Evolutionary conservation across 176 grass and related monocot genomes (phyloP), one percentile per base, ranked within the genome.

Genomic region (Leersia perrieri): DNA sequence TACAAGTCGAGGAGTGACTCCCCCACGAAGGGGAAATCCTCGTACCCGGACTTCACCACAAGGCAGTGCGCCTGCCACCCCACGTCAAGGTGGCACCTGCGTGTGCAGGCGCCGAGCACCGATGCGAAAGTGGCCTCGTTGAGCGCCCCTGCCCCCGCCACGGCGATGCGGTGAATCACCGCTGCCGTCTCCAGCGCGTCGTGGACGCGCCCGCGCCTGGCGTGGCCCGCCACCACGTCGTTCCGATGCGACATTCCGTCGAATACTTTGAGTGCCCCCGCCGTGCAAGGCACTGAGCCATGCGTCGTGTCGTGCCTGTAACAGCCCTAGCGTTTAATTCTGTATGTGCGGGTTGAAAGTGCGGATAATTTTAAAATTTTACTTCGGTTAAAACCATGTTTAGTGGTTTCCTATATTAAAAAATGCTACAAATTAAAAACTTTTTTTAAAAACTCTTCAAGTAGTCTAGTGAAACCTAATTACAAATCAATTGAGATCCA

Each of bases 1-100:
- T 91, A 91, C 2, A 91, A 74, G 69, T 88, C 78, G 18, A 88
- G 61, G 41, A 91, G 82, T 3, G 85, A 84, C 9, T 66, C 47
- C 2, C 85, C 82, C 7, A 82, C 68, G 42, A 91, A 3, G 9
- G 70, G 4, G 40, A 69, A 78, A 23, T 49, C 23, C 66, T 85
- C 61, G n/a, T 20, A 63, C 39, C 89, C 85, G 26, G 72, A 88
- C 62, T 88, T 88, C 5, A 91, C 15, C 12, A 42, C 77, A 11
- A 73, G 81, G 45, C 85, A 76, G 49, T 91, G 89, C 42, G 60
- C 82, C 77, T 91, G 89, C 26, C 20, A 26, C 1, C 89, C 89
- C 0, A 61, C 11, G 6, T 16, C 7, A 12, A 78, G 34, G 32
- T 15, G 30, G 38, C 66, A 38, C 12, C 66, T 39, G 9, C 89